These are phyloP conservation scores for Domatiomyces globalis DNA, from an alignment of 2,329 filamentous ascomycete genomes.

Conservation along the genomic window DNA sequence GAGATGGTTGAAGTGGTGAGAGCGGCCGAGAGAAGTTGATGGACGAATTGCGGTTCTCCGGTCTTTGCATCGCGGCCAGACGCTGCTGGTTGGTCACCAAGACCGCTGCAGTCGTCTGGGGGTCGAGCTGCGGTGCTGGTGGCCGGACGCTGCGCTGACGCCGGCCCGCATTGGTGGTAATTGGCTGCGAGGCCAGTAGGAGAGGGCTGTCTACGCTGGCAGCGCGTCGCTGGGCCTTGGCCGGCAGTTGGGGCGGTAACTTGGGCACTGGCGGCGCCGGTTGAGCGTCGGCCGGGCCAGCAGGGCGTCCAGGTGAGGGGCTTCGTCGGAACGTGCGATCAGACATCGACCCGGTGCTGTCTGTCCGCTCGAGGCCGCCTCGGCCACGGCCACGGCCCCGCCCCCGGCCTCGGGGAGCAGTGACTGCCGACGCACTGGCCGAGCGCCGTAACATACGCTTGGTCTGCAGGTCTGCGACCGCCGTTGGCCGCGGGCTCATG, in stretches of 20 bases:
- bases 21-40: slow-evolving; percentile 35
- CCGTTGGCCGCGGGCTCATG: slow-evolving; percentile 61
- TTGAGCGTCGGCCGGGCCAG: slow-evolving; percentile 28
- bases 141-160: not conserved
- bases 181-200: slow-evolving; percentile 33
- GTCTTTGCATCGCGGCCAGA: slow-evolving; percentile 22
- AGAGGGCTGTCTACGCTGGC: slow-evolving; percentile 36
- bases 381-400: slow-evolving; percentile 22
- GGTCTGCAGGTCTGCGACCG: slow-evolving; percentile 70
- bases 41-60: slow-evolving; percentile 27
- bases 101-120: not conserved
- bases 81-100: not conserved
- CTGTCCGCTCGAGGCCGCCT: slow-evolving; percentile 46
- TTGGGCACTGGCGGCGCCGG: slow-evolving; percentile 59
- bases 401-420: slow-evolving; percentile 3
- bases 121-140: not conserved
- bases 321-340: slow-evolving; percentile 77
- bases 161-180: slow-evolving; percentile 13
- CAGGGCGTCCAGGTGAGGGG: slow-evolving; percentile 43
- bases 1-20: slow-evolving; percentile 22
- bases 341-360: slow-evolving; percentile 70
- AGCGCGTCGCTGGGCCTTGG: slow-evolving; percentile 27
- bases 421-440: slow-evolving; percentile 38
- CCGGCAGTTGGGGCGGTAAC: slow-evolving; percentile 38
- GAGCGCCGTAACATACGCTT: slow-evolving; percentile 67